phyloP scores from a whole-genome alignment of 2,329 filamentous ascomycete species.

The Bimuria novae-zelandiae region DNA sequence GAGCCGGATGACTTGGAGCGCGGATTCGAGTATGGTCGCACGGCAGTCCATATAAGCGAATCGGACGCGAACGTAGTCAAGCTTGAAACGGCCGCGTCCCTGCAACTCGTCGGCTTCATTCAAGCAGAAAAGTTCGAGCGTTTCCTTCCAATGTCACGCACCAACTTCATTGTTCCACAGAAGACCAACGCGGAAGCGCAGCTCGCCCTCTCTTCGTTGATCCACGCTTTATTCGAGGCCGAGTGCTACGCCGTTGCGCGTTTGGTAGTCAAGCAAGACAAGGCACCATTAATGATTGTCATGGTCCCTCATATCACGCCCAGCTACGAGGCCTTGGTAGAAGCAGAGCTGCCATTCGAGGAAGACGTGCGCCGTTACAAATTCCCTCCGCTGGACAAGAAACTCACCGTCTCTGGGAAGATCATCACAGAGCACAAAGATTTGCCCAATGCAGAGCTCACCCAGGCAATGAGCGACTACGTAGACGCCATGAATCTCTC shows the following conservation, averaged over 20 bases:
- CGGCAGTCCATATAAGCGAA: slow-evolving; percentile 85
- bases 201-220: slow-evolving; percentile 84
- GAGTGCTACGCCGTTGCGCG: slow-evolving; percentile 86
- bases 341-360: slow-evolving; percentile 87
- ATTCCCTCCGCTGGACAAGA: slow-evolving; percentile 86
- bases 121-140: slow-evolving; percentile 76
- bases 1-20: slow-evolving; percentile 84
- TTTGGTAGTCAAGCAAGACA: slow-evolving; percentile 81
- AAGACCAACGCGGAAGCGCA: slow-evolving; percentile 80
- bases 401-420: slow-evolving; percentile 85
- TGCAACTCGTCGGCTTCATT: slow-evolving; percentile 88
- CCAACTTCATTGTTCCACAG: slow-evolving; percentile 76
- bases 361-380: slow-evolving; percentile 91
- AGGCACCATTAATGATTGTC: slow-evolving; percentile 75
- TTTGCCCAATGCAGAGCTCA: slow-evolving; percentile 74
- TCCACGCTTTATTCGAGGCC: slow-evolving; percentile 83
- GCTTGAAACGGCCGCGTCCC: slow-evolving; percentile 73
- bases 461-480: slow-evolving; percentile 83
- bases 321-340: slow-evolving; percentile 83
- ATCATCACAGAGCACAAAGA: slow-evolving; percentile 80
- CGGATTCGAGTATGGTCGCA: slow-evolving; percentile 91
- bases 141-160: slow-evolving; percentile 82
- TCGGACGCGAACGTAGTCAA: slow-evolving; percentile 89
- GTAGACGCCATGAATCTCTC: slow-evolving; percentile 93
- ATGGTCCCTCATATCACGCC: slow-evolving; percentile 79